A percentile compares a stretch with the other conserved stretches of the same genome.
Conservation (phyloP, 257 asterid species). For the Cruciata laevipes region DNA sequence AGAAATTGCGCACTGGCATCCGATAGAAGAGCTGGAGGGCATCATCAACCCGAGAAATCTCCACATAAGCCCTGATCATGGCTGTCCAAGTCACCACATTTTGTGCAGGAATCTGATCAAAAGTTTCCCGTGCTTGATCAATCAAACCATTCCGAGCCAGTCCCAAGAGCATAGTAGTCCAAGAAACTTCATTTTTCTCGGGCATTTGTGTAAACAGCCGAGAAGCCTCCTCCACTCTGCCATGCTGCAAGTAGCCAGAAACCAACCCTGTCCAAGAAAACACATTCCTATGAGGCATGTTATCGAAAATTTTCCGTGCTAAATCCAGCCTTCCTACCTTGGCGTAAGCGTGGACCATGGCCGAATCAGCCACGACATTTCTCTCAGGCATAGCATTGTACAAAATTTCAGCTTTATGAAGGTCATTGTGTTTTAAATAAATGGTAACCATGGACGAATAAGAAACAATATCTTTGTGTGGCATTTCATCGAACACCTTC, state of each 20-base stretch:
- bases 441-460: constrained; percentile 81
- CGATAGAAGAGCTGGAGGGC: constrained; percentile 46
- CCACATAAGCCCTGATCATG: constrained; percentile 65
- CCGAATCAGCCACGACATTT: constrained; percentile 66
- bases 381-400: constrained; percentile 55
- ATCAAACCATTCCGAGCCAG: constrained; percentile 47
- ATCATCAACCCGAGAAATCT: constrained; percentile 28
- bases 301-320: constrained; percentile 55
- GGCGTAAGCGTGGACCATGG: constrained; percentile 76
- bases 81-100: constrained; percentile 79
- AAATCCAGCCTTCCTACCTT: constrained; percentile 51
- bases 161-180: constrained; percentile 65
- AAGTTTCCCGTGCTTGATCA: constrained; percentile 44
- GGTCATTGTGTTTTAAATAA: constrained; percentile 51
- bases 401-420: constrained; percentile 43
- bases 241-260: constrained; percentile 58
- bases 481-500: constrained; percentile 65
- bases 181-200: constrained; percentile 50
- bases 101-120: constrained; percentile 58
- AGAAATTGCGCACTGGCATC: constrained; percentile 53
- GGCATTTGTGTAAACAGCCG: constrained; percentile 40
- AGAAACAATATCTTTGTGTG: constrained; percentile 51
- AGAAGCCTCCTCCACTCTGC: constrained; percentile 48
- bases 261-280: constrained; percentile 77
- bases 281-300: constrained; percentile 45